Evolutionary conservation across 225 moss, liverwort and hornwort genomes (phyloP), one percentile per base, ranked within the genome.

Genomic region (Marchantia polymorpha): DNA sequence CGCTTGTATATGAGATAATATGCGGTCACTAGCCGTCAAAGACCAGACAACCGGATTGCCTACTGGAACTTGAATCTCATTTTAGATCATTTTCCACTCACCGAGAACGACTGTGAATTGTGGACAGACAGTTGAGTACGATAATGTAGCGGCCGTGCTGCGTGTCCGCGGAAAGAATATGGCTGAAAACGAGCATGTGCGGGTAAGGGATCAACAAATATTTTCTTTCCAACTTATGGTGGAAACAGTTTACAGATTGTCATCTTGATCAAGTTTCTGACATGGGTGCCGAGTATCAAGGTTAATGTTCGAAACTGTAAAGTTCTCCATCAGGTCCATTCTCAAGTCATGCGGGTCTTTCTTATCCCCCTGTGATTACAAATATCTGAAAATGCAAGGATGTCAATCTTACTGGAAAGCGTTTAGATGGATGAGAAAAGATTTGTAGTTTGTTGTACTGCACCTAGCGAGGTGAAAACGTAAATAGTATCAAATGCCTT

Each of bases 101-200:
- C 56, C 1, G n/a, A n/a, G 29, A 16, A 69, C 12, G 22, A 13
- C 7, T 26, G 23, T 75, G 26, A 51, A 68, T 64, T 73, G 3
- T 72, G 23, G 25, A 69, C 84, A 89, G 87, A 85, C 80, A 22
- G 89, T 99, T 75, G 97, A 99, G 69, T 99, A 95, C 77, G 97
- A 99, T 75, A 95, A 95, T 82, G 97, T 90, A 54, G 95, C 93
- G 3, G 84, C 93, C 6, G 95, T 99, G 68, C 87, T 99, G 20
- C 91, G 95, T 55, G 89, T 99, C 52, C 95, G 97, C 0, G 97
- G 97, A 26, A 99, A 95, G 64, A 99, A 99, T 67, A 81, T 92
- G 81, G 68, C 87, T 9, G 97, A 95, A 85, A 95, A 81, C 78
- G 97, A 93, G 66, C 83, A 99, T 51, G 97, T 99, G 6, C 77